Percentiles rank a stretch among this genome's conserved stretches.
Conservation (phyloP, 2,329 filamentous ascomycete genomes). For the Tolypocladium tundrense region DNA sequence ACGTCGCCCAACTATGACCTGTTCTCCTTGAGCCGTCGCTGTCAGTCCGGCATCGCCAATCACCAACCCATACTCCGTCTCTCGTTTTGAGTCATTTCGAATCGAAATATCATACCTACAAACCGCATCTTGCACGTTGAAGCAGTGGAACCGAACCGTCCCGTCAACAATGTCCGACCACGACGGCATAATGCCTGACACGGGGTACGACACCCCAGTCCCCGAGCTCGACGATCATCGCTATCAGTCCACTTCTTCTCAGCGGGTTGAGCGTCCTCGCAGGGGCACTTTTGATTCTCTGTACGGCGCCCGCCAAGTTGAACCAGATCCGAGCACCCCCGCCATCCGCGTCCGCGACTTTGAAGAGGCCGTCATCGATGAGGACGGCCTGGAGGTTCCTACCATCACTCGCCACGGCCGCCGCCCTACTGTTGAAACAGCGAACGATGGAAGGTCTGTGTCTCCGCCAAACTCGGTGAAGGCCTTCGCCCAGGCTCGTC, state of each 20-base stretch:
- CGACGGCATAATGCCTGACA: conserved; percentile 48
- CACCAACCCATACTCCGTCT: conserved; percentile 4
- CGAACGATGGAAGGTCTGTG: conserved; percentile 52
- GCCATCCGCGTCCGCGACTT: conserved; percentile 62
- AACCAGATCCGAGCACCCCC: conserved; percentile 23
- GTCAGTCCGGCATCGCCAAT: conserved; percentile 1
- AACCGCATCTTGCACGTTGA: background rate
- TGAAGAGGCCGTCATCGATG: conserved; percentile 66
- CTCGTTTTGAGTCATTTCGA: no score
- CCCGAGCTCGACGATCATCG: conserved; percentile 85
- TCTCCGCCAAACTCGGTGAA: conserved; percentile 97
- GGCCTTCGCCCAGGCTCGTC: conserved; percentile 85
- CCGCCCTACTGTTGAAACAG: conserved; percentile 46
- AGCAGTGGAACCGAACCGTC: background rate
- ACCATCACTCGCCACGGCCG: conserved; percentile 34
- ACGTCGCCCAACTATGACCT: conserved; percentile 17
- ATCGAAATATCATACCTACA: background rate
- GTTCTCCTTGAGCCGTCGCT: conserved; percentile 13
- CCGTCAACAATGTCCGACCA: conserved; percentile 53
- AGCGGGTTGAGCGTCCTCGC: conserved; percentile 49
- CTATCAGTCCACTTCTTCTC: conserved; percentile 50
- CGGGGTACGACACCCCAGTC: conserved; percentile 62
- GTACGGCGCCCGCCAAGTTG: conserved; percentile 40
- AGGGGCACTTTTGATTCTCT: conserved; percentile 67
- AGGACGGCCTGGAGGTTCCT: conserved; percentile 56